Conservation (phyloP, 2,329 filamentous ascomycete genomes). For the Ceratocystis variospora region DNA sequence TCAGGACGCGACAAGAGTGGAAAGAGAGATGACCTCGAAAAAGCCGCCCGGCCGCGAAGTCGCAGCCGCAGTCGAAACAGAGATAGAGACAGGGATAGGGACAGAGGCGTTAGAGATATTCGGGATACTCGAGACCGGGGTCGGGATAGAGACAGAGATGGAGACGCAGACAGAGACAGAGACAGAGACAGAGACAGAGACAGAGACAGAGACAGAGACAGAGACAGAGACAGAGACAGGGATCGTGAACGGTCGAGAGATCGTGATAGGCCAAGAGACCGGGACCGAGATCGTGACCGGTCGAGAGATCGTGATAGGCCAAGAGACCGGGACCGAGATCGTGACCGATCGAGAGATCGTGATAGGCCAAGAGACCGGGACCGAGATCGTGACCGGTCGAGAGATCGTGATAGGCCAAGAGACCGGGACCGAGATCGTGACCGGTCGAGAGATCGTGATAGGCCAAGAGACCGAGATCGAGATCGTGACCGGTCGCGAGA, state of each 20-base stretch:
- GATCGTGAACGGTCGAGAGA: slow-evolving; percentile 23
- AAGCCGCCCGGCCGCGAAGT: slow-evolving; percentile 23
- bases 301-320: no score
- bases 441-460: slow-evolving; percentile 17
- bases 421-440: slow-evolving; percentile 21
- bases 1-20: slow-evolving; percentile 28
- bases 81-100: slow-evolving; percentile 23
- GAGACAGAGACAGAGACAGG: slow-evolving; percentile 24
- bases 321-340: slow-evolving; percentile 26
- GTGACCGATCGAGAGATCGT: slow-evolving; percentile 22
- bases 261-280: slow-evolving; percentile 20
- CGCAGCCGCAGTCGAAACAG: slow-evolving; percentile 26
- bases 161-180: slow-evolving; percentile 22
- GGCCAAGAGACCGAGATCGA: slow-evolving; percentile 21
- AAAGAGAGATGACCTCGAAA: slow-evolving; percentile 13
- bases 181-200: slow-evolving; percentile 26
- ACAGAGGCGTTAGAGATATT: slow-evolving; percentile 22
- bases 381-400: slow-evolving; percentile 23
- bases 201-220: slow-evolving; percentile 21
- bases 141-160: slow-evolving; percentile 25
- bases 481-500: slow-evolving; percentile 23
- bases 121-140: slow-evolving; percentile 26
- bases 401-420: slow-evolving; percentile 21
- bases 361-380: slow-evolving; percentile 24
- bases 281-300: slow-evolving; percentile 19